Evolutionary conservation across 768 basidiomycete genomes (phyloP), one percentile per base, ranked within the genome.

Genomic region (Jaapia argillacea): DNA sequence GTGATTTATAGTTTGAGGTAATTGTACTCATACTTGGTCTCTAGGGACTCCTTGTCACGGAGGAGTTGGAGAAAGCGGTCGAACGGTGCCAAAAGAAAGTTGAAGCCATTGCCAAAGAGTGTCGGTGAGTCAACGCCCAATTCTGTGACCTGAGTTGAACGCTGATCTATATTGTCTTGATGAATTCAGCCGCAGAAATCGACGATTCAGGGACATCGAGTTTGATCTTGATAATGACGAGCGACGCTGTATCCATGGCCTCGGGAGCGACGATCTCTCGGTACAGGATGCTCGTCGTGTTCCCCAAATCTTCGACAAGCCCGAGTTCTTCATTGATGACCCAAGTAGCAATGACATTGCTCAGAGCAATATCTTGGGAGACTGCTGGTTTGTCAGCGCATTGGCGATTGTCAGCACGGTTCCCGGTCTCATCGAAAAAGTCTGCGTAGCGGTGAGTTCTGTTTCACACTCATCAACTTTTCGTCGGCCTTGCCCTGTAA

Each of bases 361-460:
- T 3, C 74, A 77, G 56, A 74, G 75, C 5, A 50, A 45, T 6
- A n/a, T n/a, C 14, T 47, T 76, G 16, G 72, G 71, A 1, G 66
- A 76, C 49, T 77, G 75, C 48, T 77, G 73, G 66, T 71, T 78
- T 52, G 51, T 77, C 6, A 70, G 68, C 5, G 75, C 74, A 1
- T 48, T 77, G 40, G 68, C 74, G 4, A 71, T 70, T 1, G 67
- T 75, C 51, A 60, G 72, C 3, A 67, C 69, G 5, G 51, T 63
- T 1, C 53, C 64, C 1, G 66, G 65, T 1, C 54, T 77, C 36
- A 58, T 77, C 4, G 68, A 77, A 51, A 72, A 71, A 48, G 63
- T 73, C 25, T 78, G 75, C 46, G 71, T 77, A 36, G 69, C 63
- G 6, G 67, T 69, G 43, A 48, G 67, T 33, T 10, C 35, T 5